phyloP scores from a whole-genome alignment of 371 early-diverging fungal species.

The Vairimorpha necatrix region DNA sequence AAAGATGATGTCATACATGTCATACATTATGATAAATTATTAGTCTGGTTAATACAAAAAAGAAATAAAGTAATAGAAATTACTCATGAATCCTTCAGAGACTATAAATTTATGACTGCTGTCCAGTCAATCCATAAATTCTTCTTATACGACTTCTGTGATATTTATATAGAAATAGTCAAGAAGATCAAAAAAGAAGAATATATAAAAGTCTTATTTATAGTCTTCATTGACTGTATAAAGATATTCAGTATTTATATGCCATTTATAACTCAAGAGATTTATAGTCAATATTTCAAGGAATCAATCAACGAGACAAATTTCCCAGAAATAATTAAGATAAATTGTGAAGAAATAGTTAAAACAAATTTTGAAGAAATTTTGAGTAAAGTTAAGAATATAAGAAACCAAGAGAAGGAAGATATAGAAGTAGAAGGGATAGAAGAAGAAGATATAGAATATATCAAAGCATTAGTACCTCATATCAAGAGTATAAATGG shows the following conservation, averaged over 20 bases:
- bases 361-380: neutral
- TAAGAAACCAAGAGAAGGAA: no score
- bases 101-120: conserved; percentile 86
- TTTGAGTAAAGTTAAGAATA: neutral
- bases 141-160: conserved; percentile 92
- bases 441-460: neutral
- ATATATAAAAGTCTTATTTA: conserved; percentile 65
- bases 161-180: conserved; percentile 79
- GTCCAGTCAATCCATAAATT: conserved; percentile 81
- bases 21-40: neutral
- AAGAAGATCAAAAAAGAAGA: conserved; percentile 59
- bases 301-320: neutral
- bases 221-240: conserved; percentile 80
- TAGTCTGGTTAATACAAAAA: conserved; percentile 80
- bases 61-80: conserved; percentile 75
- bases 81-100: conserved; percentile 71
- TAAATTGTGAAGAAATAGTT: conserved; percentile 3
- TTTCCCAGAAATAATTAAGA: neutral
- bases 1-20: neutral
- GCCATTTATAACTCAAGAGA: conserved; percentile 97
- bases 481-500: no score
- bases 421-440: neutral
- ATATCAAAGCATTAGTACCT: no score
- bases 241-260: conserved; percentile 91
- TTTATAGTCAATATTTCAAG: conserved; percentile 66